phyloP scores from a whole-genome alignment of 164 flowering plant species.

The Piper betle region DNA sequence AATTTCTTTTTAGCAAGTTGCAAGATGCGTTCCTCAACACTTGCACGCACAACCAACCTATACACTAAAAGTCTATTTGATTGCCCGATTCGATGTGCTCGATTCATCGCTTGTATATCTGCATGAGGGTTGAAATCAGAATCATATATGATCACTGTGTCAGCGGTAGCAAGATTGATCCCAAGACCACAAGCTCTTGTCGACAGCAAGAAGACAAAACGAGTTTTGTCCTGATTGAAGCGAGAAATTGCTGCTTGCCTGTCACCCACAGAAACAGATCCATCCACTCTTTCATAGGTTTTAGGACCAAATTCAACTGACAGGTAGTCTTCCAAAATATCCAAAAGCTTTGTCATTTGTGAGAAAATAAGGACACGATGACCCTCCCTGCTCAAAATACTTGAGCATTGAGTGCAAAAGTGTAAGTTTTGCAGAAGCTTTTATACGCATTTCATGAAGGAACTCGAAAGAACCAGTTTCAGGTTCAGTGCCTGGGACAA shows the following conservation, averaged over 20 bases:
- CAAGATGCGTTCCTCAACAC: slow-evolving; percentile 98
- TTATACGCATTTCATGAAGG: slow-evolving; percentile 98
- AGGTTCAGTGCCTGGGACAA: slow-evolving; percentile 97
- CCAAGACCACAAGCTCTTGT: slow-evolving; percentile 99
- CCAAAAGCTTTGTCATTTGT: slow-evolving; percentile 99
- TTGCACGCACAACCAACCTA: slow-evolving; percentile 96
- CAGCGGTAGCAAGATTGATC: slow-evolving; percentile 97
- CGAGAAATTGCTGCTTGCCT: slow-evolving; percentile 93
- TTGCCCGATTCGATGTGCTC: slow-evolving; percentile 99
- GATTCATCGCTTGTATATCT: slow-evolving; percentile 99
- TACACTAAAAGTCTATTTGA: slow-evolving; percentile 90
- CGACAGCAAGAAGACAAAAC: slow-evolving; percentile 87
- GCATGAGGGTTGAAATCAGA: slow-evolving; percentile 99
- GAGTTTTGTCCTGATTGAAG: slow-evolving; percentile 88
- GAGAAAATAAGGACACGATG: slow-evolving; percentile 95
- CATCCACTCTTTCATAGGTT: slow-evolving; percentile 97
- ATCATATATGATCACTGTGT: slow-evolving; percentile 95
- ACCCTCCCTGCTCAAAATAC: slow-evolving; percentile 57
- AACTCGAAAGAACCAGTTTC: slow-evolving; percentile 84
- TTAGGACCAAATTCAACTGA: slow-evolving; percentile 81
- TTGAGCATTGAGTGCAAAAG: slow-evolving; percentile 94
- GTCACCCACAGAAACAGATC: slow-evolving; percentile 90
- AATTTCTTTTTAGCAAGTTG: slow-evolving; percentile 96
- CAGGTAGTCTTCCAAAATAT: slow-evolving; percentile 94
- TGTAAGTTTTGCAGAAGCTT: slow-evolving; percentile 95